Evolutionary conservation across 164 flowering plant species (phyloP).

Genomic region (Dillenia suffruticosa): DNA sequence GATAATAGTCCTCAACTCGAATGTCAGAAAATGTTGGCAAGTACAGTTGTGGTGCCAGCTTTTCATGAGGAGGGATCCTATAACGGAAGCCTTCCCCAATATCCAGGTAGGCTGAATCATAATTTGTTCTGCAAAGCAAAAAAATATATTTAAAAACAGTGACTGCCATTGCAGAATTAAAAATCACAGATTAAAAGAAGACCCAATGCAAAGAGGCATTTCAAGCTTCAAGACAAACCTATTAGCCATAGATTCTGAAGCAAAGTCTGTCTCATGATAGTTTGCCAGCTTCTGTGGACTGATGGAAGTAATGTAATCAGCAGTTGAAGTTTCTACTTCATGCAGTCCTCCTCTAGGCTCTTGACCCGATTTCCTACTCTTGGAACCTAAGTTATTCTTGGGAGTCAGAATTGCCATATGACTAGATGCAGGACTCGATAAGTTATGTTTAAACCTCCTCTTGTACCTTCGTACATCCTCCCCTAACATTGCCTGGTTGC

Average conservation of each 20-base stretch:
- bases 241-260: slow-evolving; percentile 33
- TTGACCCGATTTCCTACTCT: slow-evolving; percentile 40
- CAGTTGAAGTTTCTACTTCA: slow-evolving; percentile 43
- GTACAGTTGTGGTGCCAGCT: slow-evolving; percentile 56
- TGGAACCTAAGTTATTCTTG: slow-evolving; percentile 34
- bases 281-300: slow-evolving; percentile 38
- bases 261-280: slow-evolving; percentile 37
- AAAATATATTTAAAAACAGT: no score
- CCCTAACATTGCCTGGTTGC: slow-evolving; percentile 84
- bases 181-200: no score
- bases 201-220: neutral
- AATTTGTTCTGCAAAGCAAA: slow-evolving; percentile 27
- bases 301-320: slow-evolving; percentile 39
- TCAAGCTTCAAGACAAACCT: slow-evolving; percentile 29
- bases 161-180: no score
- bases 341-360: slow-evolving; percentile 44
- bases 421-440: slow-evolving; percentile 32
- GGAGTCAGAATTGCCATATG: slow-evolving; percentile 31
- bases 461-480: slow-evolving; percentile 79
- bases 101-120: slow-evolving; percentile 70
- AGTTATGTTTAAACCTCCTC: slow-evolving; percentile 56
- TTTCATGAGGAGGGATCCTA: slow-evolving; percentile 83
- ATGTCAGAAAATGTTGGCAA: slow-evolving; percentile 78
- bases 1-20: slow-evolving; percentile 67
- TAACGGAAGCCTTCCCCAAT: slow-evolving; percentile 85